These are phyloP conservation scores for Cucurbita moschata DNA, from an alignment of 306 rosid species.

Conservation along the genomic window DNA sequence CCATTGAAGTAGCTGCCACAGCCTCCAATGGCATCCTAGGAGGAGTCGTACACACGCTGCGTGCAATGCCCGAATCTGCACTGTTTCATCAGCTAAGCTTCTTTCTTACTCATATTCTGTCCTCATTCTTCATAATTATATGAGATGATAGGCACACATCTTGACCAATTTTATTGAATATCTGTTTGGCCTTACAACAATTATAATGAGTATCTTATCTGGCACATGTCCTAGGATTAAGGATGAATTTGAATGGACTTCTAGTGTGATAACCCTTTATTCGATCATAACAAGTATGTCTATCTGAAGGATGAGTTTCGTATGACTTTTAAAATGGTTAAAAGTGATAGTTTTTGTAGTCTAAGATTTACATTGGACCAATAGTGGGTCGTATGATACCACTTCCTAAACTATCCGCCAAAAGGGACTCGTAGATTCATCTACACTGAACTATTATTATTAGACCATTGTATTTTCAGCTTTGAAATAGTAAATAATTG, in stretches of 20 bases:
- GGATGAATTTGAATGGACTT: not conserved
- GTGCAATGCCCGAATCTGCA: not conserved
- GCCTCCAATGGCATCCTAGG: slow-evolving; percentile 4
- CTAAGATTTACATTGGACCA: no score
- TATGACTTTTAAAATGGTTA: no score
- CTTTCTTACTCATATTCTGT: not conserved
- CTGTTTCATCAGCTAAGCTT: not conserved
- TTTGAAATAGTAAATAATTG: no score
- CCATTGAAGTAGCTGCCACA: slow-evolving; percentile 10
- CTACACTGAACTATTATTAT: no score
- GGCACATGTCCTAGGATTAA: not conserved
- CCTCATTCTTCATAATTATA: not conserved
- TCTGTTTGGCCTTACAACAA: not conserved
- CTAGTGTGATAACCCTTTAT: no score
- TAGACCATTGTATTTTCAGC: no score
- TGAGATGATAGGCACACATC: not conserved
- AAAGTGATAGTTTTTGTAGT: no score
- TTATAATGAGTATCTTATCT: not conserved
- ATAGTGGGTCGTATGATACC: no score
- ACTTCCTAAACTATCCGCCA: no score
- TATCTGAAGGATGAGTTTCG: no score
- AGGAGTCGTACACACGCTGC: not conserved
- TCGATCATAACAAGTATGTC: no score
- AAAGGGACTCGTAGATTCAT: no score
- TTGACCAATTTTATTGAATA: not conserved